Percentiles rank a stretch among this genome's conserved stretches.
These are phyloP conservation scores for Dichotomopilus funicola DNA, from an alignment of 2,329 filamentous ascomycete genomes.

Conservation along the genomic window DNA sequence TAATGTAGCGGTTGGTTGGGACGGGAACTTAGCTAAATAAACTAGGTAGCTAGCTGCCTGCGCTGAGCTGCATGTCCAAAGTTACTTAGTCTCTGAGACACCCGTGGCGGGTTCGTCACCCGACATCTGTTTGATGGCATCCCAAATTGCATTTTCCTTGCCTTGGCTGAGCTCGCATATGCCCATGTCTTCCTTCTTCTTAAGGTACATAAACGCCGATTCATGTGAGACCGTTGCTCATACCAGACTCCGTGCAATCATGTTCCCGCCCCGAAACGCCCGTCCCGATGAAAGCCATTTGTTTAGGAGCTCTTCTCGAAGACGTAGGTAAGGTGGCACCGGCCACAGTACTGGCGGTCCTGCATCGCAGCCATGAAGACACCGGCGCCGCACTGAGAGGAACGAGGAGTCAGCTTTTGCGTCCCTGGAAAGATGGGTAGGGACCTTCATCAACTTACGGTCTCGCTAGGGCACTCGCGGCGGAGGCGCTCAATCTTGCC, in stretches of 20 bases:
- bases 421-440: neutral
- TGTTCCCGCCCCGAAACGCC: conserved; percentile 22
- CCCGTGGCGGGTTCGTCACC: conserved; percentile 5
- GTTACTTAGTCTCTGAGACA: neutral
- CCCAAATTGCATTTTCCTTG: conserved; percentile 28
- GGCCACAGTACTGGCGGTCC: conserved; percentile 95
- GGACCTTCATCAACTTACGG: conserved; percentile 50
- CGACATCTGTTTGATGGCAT: conserved; percentile 11
- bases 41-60: conserved; percentile 8
- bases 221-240: conserved; percentile 24
- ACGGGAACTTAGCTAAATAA: conserved; percentile 13
- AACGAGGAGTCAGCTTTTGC: conserved; percentile 28
- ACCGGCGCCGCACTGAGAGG: conserved; percentile 85
- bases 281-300: conserved; percentile 11
- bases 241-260: conserved; percentile 24
- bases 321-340: conserved; percentile 67
- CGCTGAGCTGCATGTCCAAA: neutral
- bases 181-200: conserved; percentile 13
- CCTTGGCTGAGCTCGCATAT: conserved; percentile 25
- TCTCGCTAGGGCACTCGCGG: conserved; percentile 90
- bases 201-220: conserved; percentile 32
- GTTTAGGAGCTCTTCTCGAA: conserved; percentile 58
- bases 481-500: conserved; percentile 99
- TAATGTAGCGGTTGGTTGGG: conserved; percentile 17
- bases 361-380: conserved; percentile 99